Percentiles rank a stretch among this genome's conserved stretches.
phyloP scores from a whole-genome alignment of 1,284 basidiomycete species.

The Ustilago crameri region DNA sequence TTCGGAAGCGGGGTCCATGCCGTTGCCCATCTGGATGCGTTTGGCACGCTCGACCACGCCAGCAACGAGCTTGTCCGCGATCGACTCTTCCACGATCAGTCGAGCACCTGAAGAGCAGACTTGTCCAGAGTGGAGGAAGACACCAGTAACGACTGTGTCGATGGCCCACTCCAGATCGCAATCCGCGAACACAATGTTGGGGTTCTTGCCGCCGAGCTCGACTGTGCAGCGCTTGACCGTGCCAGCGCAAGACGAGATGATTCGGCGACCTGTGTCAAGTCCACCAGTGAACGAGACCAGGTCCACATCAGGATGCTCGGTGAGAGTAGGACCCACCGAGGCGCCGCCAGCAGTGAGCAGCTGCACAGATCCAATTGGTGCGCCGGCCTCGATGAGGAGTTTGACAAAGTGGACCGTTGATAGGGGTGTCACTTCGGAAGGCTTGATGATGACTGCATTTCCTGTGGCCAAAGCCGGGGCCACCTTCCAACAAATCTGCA shows the following conservation, averaged over 20 bases:
- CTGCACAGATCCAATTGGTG: slow-evolving; percentile 59
- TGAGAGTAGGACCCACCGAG: slow-evolving; percentile 60
- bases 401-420: slow-evolving; percentile 64
- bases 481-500: slow-evolving; percentile 68
- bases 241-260: slow-evolving; percentile 60
- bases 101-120: slow-evolving; percentile 66
- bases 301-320: slow-evolving; percentile 62
- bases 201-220: slow-evolving; percentile 68
- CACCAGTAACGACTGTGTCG: slow-evolving; percentile 65
- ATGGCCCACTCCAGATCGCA: slow-evolving; percentile 65
- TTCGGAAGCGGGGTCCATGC: slow-evolving; percentile 58
- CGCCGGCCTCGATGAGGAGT: slow-evolving; percentile 64
- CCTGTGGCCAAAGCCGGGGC: slow-evolving; percentile 66
- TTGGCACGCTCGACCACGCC: slow-evolving; percentile 64
- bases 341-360: slow-evolving; percentile 65
- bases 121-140: slow-evolving; percentile 67
- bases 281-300: slow-evolving; percentile 67
- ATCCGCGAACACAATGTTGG: slow-evolving; percentile 67
- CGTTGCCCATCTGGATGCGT: slow-evolving; percentile 63
- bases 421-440: slow-evolving; percentile 67
- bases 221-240: slow-evolving; percentile 66
- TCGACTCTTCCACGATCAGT: slow-evolving; percentile 66
- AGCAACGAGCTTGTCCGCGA: slow-evolving; percentile 64
- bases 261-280: slow-evolving; percentile 61
- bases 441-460: slow-evolving; percentile 67